A percentile compares a stretch with the other conserved stretches of the same genome.
Conservation (phyloP, 176 grass and related monocot species). For the Zizania latifolia region DNA sequence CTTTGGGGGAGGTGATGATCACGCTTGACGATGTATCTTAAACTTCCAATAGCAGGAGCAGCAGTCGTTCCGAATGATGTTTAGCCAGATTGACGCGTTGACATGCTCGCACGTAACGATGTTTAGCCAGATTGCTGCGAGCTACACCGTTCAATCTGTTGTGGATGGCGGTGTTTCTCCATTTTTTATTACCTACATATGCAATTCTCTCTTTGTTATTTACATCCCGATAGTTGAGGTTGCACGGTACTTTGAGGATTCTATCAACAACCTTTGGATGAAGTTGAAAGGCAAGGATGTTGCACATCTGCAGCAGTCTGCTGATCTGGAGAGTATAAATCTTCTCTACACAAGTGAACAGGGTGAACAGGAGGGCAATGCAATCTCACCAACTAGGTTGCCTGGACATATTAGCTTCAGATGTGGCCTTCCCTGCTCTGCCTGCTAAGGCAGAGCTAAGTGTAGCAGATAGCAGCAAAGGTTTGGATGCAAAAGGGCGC, state of each 20-base stretch:
- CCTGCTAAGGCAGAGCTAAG: neutral
- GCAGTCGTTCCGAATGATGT: no score
- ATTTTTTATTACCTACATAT: conserved; percentile 92
- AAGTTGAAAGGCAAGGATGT: conserved; percentile 52
- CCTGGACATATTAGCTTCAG: conserved; percentile 15
- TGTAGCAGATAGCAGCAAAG: conserved; percentile 28
- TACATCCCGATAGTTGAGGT: conserved; percentile 90
- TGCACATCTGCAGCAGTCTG: conserved; percentile 19
- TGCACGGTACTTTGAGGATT: conserved; percentile 83
- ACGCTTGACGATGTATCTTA: no score
- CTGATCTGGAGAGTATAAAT: conserved; percentile 80
- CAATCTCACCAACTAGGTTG: neutral
- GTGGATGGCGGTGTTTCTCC: conserved; percentile 92
- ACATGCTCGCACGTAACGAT: no score
- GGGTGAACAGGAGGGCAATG: conserved; percentile 11
- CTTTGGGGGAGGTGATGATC: no score
- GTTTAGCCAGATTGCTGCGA: conserved; percentile 96
- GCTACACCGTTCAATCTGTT: conserved; percentile 97
- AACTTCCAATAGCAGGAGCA: no score
- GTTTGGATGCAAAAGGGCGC: conserved; percentile 79
- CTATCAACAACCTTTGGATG: conserved; percentile 42
- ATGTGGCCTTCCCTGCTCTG: neutral
- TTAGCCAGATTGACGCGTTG: no score
- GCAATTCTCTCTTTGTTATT: conserved; percentile 87
- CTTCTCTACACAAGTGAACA: conserved; percentile 60